These are phyloP conservation scores for Brasenia schreberi DNA, from an alignment of 164 flowering plant genomes.

Conservation along the genomic window DNA sequence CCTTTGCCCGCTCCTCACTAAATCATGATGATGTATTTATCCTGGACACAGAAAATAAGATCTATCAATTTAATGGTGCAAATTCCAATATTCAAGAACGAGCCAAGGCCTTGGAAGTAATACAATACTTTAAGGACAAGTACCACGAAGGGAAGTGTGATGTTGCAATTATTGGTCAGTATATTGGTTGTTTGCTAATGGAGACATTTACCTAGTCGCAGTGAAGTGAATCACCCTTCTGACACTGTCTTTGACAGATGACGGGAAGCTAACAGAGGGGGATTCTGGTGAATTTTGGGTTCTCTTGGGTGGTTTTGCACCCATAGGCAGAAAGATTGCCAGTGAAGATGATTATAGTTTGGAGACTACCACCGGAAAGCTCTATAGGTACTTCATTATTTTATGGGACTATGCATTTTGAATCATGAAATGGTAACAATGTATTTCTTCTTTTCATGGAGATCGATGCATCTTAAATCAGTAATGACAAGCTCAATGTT, in stretches of 20 bases:
- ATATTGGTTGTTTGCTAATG: background rate
- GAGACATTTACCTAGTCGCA: background rate
- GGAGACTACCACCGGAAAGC: slow-evolving; percentile 71
- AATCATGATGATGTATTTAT: slow-evolving; percentile 99
- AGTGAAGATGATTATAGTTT: slow-evolving; percentile 79
- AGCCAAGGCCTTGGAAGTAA: slow-evolving; percentile 96
- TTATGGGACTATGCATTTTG: no score
- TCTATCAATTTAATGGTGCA: slow-evolving; percentile 97
- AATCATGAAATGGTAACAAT: no score
- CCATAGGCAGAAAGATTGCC: slow-evolving; percentile 73
- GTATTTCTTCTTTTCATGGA: no score
- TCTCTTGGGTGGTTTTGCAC: slow-evolving; percentile 98
- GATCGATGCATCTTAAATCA: no score
- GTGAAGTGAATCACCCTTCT: background rate
- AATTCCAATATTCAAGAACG: slow-evolving; percentile 97
- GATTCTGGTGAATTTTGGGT: slow-evolving; percentile 99
- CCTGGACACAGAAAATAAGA: slow-evolving; percentile 72
- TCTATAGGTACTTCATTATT: slow-evolving; percentile 44
- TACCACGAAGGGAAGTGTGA: slow-evolving; percentile 89
- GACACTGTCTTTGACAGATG: slow-evolving; percentile 36
- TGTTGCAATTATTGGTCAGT: slow-evolving; percentile 91
- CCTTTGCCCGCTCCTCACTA: slow-evolving; percentile 82
- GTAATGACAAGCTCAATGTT: no score
- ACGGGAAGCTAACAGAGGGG: slow-evolving; percentile 92
- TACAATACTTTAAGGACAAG: slow-evolving; percentile 83